Evolutionary conservation across 2,329 filamentous ascomycete species (phyloP).

Genomic region (Ophiostoma quercus): DNA sequence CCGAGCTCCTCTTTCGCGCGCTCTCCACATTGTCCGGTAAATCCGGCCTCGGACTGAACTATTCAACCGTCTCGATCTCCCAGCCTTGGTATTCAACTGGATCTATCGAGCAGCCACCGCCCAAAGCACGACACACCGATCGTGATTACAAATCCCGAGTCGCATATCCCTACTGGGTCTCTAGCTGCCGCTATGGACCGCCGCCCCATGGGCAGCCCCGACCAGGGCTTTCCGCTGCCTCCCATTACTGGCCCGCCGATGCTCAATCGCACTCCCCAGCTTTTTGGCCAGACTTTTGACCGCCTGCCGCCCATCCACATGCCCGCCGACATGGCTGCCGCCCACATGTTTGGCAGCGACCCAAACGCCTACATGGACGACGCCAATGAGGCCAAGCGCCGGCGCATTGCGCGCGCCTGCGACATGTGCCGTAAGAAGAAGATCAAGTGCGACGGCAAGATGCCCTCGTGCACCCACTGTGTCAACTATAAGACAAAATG

Average conservation of each 20-base stretch:
- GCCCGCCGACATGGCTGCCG: conserved; percentile 51
- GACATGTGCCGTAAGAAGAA: conserved; percentile 97
- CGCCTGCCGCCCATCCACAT: conserved; percentile 55
- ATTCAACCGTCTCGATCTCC: not conserved
- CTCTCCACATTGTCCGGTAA: not conserved
- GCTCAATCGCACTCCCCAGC: conserved; percentile 61
- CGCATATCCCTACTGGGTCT: not conserved
- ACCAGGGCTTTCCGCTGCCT: conserved; percentile 52
- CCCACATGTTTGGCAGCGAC: conserved; percentile 52
- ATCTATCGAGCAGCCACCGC: not conserved
- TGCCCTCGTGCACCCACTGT: conserved; percentile 91
- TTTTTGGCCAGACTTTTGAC: conserved; percentile 62
- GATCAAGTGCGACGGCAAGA: conserved; percentile 96
- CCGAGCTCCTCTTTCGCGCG: not conserved
- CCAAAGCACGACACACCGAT: not conserved
- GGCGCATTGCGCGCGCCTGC: conserved; percentile 67
- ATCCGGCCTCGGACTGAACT: not conserved
- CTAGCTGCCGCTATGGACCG: conserved; percentile 42
- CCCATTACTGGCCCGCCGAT: conserved; percentile 51
- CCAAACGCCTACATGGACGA: conserved; percentile 55
- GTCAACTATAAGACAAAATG: conserved; percentile 98
- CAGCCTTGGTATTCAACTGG: not conserved
- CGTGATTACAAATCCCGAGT: conserved; percentile 2
- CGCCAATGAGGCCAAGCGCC: conserved; percentile 76
- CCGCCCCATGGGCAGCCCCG: conserved; percentile 39